These are phyloP conservation scores for Xylaria sp. DNA, from an alignment of 2,329 filamentous ascomycete species.

Conservation along the genomic window DNA sequence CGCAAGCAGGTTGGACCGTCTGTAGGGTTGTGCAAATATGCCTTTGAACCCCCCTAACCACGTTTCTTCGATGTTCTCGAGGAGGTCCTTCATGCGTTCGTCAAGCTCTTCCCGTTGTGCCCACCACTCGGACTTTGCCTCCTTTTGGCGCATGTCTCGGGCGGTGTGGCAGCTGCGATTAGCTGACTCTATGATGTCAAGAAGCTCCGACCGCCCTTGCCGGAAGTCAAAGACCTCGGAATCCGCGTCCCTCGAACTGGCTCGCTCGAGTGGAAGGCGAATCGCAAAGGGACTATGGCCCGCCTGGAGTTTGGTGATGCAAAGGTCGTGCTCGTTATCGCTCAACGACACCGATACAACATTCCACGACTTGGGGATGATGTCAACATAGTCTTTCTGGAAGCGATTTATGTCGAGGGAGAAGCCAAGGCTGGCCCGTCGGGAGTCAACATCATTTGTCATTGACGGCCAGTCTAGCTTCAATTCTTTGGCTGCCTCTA, in stretches of 20 bases:
- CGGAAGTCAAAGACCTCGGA: conserved; percentile 80
- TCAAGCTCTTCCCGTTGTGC: conserved; percentile 81
- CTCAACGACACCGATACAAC: conserved; percentile 84
- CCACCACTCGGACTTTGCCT: conserved; percentile 87
- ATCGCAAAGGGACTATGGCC: conserved; percentile 81
- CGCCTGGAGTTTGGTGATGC: conserved; percentile 81
- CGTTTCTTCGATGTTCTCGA: conserved; percentile 84
- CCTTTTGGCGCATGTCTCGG: conserved; percentile 72
- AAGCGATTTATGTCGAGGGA: conserved; percentile 64
- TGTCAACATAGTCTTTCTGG: conserved; percentile 80
- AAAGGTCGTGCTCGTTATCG: conserved; percentile 80
- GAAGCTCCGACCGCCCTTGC: conserved; percentile 76
- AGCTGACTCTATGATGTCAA: conserved; percentile 78
- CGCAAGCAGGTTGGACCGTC: conserved; percentile 65
- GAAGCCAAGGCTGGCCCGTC: conserved; percentile 50
- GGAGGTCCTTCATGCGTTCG: conserved; percentile 71
- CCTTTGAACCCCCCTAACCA: conserved; percentile 96
- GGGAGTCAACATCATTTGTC: conserved; percentile 33
- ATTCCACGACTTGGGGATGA: conserved; percentile 81
- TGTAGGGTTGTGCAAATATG: conserved; percentile 78
- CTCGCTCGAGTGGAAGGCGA: conserved; percentile 80
- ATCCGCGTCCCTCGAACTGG: conserved; percentile 78
- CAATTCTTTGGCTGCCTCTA: conserved; percentile 41
- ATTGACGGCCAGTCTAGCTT: conserved; percentile 42
- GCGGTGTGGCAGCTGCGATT: conserved; percentile 80